Evolutionary conservation across 1,284 basidiomycete genomes (phyloP), one percentile per base, ranked within the genome.

Genomic region (Moesziomyces antarcticus): DNA sequence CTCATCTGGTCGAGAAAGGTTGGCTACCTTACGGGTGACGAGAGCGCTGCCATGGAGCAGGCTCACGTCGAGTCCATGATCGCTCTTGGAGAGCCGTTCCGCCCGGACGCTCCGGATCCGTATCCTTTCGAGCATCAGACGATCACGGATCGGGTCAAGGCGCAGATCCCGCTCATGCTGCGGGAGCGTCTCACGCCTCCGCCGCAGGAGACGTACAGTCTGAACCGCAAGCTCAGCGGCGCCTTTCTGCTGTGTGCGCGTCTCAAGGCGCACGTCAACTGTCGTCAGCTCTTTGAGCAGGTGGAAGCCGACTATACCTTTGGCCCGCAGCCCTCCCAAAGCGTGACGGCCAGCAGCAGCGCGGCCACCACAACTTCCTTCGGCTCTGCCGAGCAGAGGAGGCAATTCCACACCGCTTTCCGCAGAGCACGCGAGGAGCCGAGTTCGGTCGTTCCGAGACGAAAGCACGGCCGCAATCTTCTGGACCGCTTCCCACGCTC

Each of bases 141-240:
- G 10, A 90, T 93, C 74, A 93, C 93, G 0, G 86, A 87, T 13
- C 86, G 89, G 66, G 93, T 96, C 60, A 88, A 92, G 25, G 88
- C 87, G 3, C 88, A 90, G 51, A 98, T 99, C 62, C 96, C 96
- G 3, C 86, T 93, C 56, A 98, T 99, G 94, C 88, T 99, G 56
- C 86, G 89, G 75, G 88, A 97, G 80, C 88, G 95, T 49, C 87
- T 96, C 25, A 95, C 93, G 2, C 96, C 96, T 0, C 96, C 96
- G 1, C 96, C 96, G 0, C 87, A 89, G 62, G 94, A 98, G 86
- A 98, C 96, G 1, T 98, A 98, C 84, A 93, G 91, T 82, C 86
- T 98, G 55, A 99, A 99, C 84, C 87, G 95, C 80, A 99, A 98
- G 88, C 84, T 98, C 71, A 94, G 93, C 73, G 95, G 96, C 0